Evolutionary conservation across 805 yeast genomes (phyloP).

Genomic region (Cyberlindnera lachancei): DNA sequence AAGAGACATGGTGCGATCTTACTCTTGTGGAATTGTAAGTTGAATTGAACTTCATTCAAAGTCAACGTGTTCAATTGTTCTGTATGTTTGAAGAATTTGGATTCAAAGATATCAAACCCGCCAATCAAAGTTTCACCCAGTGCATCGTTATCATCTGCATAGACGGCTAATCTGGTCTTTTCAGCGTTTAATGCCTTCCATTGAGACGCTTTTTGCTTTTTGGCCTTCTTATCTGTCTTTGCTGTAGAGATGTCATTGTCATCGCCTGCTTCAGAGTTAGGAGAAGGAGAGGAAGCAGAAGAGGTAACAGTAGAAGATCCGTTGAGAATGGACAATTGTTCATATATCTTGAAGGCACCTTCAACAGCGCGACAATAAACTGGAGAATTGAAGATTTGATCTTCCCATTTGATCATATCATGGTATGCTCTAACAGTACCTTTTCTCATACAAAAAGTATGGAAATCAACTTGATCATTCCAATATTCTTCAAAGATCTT

Average conservation of each 20-base stretch:
- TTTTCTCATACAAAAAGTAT: slow-evolving; percentile 80
- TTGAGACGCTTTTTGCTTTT: slow-evolving; percentile 34
- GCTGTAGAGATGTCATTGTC: slow-evolving; percentile 14
- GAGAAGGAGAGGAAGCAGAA: too few relatives aligned
- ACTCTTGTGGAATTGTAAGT: slow-evolving; percentile 15
- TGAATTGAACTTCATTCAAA: slow-evolving; percentile 19
- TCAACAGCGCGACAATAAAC: slow-evolving; percentile 61
- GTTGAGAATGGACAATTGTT: slow-evolving; percentile 29
- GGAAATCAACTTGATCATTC: slow-evolving; percentile 91
- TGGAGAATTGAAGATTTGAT: slow-evolving; percentile 59
- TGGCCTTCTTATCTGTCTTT: slow-evolving; percentile 52
- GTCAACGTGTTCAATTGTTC: slow-evolving; percentile 37
- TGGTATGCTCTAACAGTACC: slow-evolving; percentile 86
- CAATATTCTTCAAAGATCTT: slow-evolving; percentile 63
- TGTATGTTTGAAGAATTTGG: slow-evolving; percentile 37
- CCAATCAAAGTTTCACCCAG: slow-evolving; percentile 43
- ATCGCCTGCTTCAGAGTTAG: slow-evolving; percentile 9
- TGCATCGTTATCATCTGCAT: slow-evolving; percentile 46
- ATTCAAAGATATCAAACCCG: slow-evolving; percentile 35
- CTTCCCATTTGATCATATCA: slow-evolving; percentile 78
- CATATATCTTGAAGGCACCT: slow-evolving; percentile 53
- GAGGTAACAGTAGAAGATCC: too few relatives aligned
- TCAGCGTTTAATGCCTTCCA: slow-evolving; percentile 48
- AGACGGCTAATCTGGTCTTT: slow-evolving; percentile 33
- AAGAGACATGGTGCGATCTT: slow-evolving; percentile 19